Base-by-base conservation (phyloP, 108 stramenopile species). In the Asterionellopsis glacialis region DNA sequence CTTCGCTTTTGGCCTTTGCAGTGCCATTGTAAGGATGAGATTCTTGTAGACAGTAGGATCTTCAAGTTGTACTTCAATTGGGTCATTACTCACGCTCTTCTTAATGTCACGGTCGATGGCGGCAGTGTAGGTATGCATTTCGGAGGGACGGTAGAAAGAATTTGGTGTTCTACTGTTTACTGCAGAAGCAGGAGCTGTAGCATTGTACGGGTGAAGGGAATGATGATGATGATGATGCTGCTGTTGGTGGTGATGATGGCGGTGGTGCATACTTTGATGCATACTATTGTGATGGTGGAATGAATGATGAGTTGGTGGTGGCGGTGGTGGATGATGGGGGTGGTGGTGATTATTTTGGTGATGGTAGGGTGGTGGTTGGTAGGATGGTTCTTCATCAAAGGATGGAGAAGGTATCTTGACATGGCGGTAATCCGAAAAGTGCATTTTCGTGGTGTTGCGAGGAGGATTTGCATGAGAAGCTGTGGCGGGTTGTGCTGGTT, bases 21-120 rank as follows among this genome's bases (percentile, higher is more conserved):
- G 41, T 21, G 85, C 82, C 81, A 87, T 83, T 15, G 55, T 61
- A 11, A 82, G 74, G 18, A 76, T 64, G 16, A 82, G 64, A 28
- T 72, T 60, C 53, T 79, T 75, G 65, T 67, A 69, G 26, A 79
- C 44, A 48, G 19, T 43, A 26, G 68, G 48, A 45, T 72, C 71
- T 27, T 59, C 55, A 15, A 73, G 12, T 27, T 54, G 22, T 15
- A 27, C 11, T 54, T 23, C 53, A 23, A 54, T 27, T 15, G 22
- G 24, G 5, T 54, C 24, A 54, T 33, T 33, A 33, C 33, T 33
- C 5, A 5, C 13, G 12, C 5, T 23, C 23, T 54, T 54, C 9
- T 21, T 2, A 21, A 9, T 47, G 3, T 19, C 9, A 9, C 9
- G 3, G 45, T 19, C 18, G 12, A 19, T 21, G 19, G 25, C 25